These are phyloP conservation scores for Coemansia sp. DNA, from an alignment of 192 early-diverging fungal species.

Conservation along the genomic window DNA sequence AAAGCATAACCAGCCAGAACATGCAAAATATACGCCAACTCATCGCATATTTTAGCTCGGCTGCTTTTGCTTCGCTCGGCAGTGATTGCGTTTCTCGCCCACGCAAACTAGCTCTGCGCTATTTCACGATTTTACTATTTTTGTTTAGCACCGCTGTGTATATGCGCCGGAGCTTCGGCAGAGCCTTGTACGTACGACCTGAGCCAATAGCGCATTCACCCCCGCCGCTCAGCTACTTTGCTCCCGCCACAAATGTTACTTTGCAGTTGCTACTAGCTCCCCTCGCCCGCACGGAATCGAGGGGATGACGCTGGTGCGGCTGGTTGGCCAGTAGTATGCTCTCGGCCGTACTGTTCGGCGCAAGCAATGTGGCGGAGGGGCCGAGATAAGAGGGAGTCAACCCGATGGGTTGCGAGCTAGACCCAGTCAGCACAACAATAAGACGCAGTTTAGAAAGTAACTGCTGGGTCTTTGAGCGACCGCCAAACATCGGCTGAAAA, in stretches of 20 bases:
- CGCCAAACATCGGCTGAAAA: background rate
- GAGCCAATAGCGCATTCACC: background rate
- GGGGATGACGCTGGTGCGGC: background rate
- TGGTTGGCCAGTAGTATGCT: background rate
- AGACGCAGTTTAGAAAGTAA: background rate
- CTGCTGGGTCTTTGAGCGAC: background rate
- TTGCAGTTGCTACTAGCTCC: background rate
- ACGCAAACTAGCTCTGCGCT: background rate
- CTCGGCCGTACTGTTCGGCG: background rate
- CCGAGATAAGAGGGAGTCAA: background rate
- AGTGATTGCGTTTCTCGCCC: background rate
- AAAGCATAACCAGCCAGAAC: background rate
- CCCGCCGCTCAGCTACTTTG: constrained; percentile 1
- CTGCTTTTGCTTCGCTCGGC: background rate
- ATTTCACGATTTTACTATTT: background rate
- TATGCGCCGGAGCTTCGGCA: constrained; percentile 4
- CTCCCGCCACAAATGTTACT: constrained; percentile 4
- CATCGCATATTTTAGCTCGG: background rate
- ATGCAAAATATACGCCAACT: background rate
- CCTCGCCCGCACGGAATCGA: background rate
- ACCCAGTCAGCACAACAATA: constrained; percentile 2
- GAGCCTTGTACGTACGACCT: background rate
- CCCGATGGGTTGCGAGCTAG: background rate
- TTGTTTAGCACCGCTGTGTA: background rate
- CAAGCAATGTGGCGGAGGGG: constrained; percentile 5